A percentile compares a stretch with the other conserved stretches of the same genome.
Evolutionary conservation across 2,329 filamentous ascomycete genomes (phyloP).

Genomic region (Beauveria sp.): DNA sequence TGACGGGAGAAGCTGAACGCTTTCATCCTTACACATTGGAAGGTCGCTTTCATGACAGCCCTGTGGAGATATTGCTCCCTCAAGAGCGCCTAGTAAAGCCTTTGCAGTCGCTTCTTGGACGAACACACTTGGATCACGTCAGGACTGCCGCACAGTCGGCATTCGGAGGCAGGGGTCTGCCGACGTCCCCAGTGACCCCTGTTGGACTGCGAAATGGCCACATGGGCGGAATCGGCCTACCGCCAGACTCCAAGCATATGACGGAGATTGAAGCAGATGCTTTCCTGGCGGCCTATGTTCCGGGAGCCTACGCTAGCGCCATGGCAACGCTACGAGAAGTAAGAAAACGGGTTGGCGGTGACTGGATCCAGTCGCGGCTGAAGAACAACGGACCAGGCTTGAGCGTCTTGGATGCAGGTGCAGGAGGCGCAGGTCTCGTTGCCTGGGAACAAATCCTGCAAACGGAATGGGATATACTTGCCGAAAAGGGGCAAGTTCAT

Average conservation of each 20-base stretch:
- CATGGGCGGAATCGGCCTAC: slow-evolving; percentile 58
- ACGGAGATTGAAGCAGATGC: slow-evolving; percentile 67
- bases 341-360: slow-evolving; percentile 60
- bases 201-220: slow-evolving; percentile 44
- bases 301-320: slow-evolving; percentile 61
- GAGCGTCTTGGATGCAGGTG: slow-evolving; percentile 66
- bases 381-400: slow-evolving; percentile 40
- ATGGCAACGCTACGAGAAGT: slow-evolving; percentile 65
- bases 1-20: slow-evolving; percentile 33
- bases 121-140: slow-evolving; percentile 68
- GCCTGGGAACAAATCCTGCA: slow-evolving; percentile 72
- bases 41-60: slow-evolving; percentile 67
- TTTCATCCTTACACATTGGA: slow-evolving; percentile 66
- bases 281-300: slow-evolving; percentile 62
- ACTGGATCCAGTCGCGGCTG: slow-evolving; percentile 62
- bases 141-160: slow-evolving; percentile 60
- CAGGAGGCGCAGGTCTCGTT: slow-evolving; percentile 62
- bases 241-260: slow-evolving; percentile 59
- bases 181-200: slow-evolving; percentile 68
- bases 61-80: slow-evolving; percentile 69
- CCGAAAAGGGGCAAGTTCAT: slow-evolving; percentile 35
- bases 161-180: slow-evolving; percentile 71
- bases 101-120: slow-evolving; percentile 58
- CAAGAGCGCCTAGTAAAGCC: slow-evolving; percentile 61
- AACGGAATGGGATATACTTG: slow-evolving; percentile 73